These are phyloP conservation scores for Botryotinia calthae DNA, from an alignment of 2,329 filamentous ascomycete species.

Conservation along the genomic window DNA sequence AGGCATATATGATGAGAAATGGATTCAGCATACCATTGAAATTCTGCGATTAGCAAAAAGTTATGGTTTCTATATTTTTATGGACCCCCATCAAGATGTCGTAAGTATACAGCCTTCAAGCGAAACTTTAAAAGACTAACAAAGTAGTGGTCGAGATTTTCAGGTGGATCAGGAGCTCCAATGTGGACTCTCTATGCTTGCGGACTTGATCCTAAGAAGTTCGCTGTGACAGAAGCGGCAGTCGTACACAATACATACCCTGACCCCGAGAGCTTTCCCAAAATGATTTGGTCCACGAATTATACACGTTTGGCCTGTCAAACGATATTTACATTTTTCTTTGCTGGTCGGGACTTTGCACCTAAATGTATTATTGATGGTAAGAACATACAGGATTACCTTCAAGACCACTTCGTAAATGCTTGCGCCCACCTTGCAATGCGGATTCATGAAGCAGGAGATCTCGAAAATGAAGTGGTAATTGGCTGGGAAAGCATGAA, in stretches of 20 bases:
- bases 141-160: constrained; percentile 79
- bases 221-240: constrained; percentile 83
- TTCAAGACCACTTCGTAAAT: constrained; percentile 80
- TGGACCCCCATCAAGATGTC: constrained; percentile 99
- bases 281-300: constrained; percentile 99
- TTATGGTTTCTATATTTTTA: constrained; percentile 94
- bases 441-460: constrained; percentile 84
- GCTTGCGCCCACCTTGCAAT: constrained; percentile 79
- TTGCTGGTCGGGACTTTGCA: constrained; percentile 84
- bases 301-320: constrained; percentile 84
- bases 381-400: constrained; percentile 92
- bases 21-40: constrained; percentile 86
- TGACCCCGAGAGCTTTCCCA: constrained; percentile 81
- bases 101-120: constrained; percentile 49
- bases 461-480: constrained; percentile 80
- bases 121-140: constrained; percentile 24
- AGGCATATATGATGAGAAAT: constrained; percentile 89
- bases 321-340: constrained; percentile 93
- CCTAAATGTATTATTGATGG: constrained; percentile 95
- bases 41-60: constrained; percentile 78
- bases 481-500: constrained; percentile 97
- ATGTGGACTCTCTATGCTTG: constrained; percentile 98
- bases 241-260: constrained; percentile 93
- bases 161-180: constrained; percentile 90
- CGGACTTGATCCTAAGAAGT: constrained; percentile 81